Conservation (phyloP, 495 filamentous ascomycete genomes). For the Podospora tetraspora region DNA sequence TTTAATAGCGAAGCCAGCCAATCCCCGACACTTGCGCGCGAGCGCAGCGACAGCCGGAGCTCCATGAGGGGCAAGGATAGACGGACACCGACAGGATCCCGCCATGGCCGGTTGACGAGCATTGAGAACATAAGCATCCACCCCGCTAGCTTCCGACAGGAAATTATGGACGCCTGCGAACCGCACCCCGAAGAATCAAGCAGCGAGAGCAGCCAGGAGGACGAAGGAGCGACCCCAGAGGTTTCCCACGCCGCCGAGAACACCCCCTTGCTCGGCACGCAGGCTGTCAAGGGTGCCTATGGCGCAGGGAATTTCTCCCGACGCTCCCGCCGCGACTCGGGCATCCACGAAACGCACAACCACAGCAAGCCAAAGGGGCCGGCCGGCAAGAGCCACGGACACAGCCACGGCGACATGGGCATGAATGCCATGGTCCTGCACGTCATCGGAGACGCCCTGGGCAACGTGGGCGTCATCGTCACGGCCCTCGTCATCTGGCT, state of each 20-base stretch:
- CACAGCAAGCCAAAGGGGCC: conserved; percentile 71
- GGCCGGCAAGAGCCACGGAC: conserved; percentile 57
- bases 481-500: conserved; percentile 92
- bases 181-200: conserved; percentile 43
- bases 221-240: conserved; percentile 45
- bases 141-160: conserved; percentile 84
- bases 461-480: conserved; percentile 94
- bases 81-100: conserved; percentile 49
- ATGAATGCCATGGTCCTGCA: conserved; percentile 98
- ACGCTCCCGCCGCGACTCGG: conserved; percentile 35
- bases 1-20: conserved; percentile 19
- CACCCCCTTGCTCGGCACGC: conserved; percentile 38
- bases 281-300: conserved; percentile 17
- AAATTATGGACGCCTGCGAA: conserved; percentile 74
- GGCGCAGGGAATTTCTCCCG: conserved; percentile 23
- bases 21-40: conserved; percentile 12
- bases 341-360: conserved; percentile 61
- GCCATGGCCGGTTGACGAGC: conserved; percentile 47
- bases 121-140: conserved; percentile 76
- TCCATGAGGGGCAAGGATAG: conserved; percentile 41
- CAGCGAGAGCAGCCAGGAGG: conserved; percentile 49
- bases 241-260: conserved; percentile 44
- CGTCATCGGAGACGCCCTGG: conserved; percentile 91
- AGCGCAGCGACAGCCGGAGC: conserved; percentile 29
- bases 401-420: conserved; percentile 83